Evolutionary conservation across 768 basidiomycete genomes (phyloP).

Genomic region (Tulasnella calospora): DNA sequence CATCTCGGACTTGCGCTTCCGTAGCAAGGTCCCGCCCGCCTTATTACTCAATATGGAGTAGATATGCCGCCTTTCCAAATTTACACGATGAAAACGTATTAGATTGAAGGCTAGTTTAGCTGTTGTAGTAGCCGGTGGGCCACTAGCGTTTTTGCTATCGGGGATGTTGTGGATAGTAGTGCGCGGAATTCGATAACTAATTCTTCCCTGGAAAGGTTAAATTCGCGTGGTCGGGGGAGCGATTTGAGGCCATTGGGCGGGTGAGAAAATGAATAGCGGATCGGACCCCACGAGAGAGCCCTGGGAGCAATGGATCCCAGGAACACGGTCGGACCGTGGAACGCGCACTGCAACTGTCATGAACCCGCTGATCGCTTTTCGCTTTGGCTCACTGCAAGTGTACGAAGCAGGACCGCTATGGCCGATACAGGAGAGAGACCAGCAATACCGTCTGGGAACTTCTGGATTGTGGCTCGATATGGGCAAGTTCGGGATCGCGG

Average conservation of each 20-base stretch:
- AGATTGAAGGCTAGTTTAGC: not conserved
- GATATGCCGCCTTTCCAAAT: not conserved
- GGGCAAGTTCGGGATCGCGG: not conserved
- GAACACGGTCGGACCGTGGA: not conserved
- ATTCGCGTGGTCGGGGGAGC: slow-evolving; percentile 3
- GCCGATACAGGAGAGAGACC: not conserved
- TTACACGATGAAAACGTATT: not conserved
- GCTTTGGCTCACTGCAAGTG: not conserved
- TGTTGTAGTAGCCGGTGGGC: not conserved
- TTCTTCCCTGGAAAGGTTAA: slow-evolving; percentile 16
- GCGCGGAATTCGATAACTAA: not conserved
- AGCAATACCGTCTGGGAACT: not conserved
- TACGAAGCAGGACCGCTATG: not conserved
- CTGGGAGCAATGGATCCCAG: not conserved
- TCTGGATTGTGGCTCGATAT: not conserved
- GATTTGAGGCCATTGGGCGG: slow-evolving; percentile 9
- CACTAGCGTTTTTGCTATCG: not conserved
- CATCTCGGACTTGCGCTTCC: not conserved
- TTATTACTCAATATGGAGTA: not conserved
- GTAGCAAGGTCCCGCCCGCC: not conserved
- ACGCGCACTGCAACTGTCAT: not conserved
- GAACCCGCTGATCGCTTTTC: not conserved
- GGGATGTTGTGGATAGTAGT: not conserved
- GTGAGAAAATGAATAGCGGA: not conserved
- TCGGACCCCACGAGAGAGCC: slow-evolving; percentile 3